phyloP scores from a whole-genome alignment of 495 filamentous ascomycete species.

The Rusavskia elegans region DNA sequence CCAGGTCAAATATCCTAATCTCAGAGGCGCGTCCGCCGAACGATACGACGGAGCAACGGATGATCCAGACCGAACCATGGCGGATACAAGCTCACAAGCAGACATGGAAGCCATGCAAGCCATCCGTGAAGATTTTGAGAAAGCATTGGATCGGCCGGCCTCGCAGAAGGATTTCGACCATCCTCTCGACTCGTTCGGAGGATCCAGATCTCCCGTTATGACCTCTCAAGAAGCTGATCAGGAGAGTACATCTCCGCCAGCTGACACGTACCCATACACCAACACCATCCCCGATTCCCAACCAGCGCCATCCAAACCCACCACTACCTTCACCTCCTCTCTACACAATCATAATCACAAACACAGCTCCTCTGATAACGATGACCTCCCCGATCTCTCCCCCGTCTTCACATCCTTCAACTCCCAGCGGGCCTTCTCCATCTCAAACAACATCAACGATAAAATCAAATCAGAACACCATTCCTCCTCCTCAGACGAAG shows the following conservation, averaged over 20 bases:
- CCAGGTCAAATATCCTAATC: neutral
- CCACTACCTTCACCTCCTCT: neutral
- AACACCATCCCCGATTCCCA: neutral
- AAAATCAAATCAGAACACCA: neutral
- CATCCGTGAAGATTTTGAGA: neutral
- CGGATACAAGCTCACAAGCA: neutral
- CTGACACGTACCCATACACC: neutral
- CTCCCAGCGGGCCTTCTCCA: neutral
- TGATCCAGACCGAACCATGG: neutral
- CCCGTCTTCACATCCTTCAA: neutral
- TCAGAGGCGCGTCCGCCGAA: neutral
- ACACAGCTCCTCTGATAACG: neutral
- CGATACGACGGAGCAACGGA: neutral
- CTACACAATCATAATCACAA: neutral
- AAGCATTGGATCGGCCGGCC: neutral
- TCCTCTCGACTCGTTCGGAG: neutral
- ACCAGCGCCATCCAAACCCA: neutral
- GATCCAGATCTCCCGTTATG: neutral
- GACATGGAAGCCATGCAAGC: neutral
- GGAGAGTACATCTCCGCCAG: neutral
- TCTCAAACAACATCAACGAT: neutral
- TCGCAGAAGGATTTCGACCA: neutral
- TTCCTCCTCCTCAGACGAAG: neutral
- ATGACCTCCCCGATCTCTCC: neutral
- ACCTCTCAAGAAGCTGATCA: neutral